Evolutionary conservation across 202 grass and related monocot genomes (phyloP).

Genomic region (Carex arenaria): DNA sequence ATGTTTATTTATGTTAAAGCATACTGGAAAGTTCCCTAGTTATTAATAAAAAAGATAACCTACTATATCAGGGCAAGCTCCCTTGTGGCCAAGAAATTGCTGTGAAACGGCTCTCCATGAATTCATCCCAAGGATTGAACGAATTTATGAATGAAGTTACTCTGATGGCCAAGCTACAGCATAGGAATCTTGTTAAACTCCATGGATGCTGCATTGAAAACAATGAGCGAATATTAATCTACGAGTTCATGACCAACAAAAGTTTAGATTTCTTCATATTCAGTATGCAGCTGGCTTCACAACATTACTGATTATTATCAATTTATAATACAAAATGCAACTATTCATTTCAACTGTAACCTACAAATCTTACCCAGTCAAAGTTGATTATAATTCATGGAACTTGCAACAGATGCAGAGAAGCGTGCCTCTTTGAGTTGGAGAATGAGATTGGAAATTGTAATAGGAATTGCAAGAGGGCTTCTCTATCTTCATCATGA

Average conservation of each 20-base stretch:
- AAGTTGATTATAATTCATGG: neutral
- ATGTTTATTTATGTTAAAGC: slow-evolving; percentile 13
- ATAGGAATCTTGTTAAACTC: slow-evolving; percentile 58
- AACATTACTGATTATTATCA: neutral
- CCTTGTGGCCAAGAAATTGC: slow-evolving; percentile 31
- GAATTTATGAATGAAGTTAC: slow-evolving; percentile 71
- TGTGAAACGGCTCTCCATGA: slow-evolving; percentile 52
- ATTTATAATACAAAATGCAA: neutral
- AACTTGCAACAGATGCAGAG: slow-evolving; percentile 20
- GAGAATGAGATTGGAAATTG: slow-evolving; percentile 44
- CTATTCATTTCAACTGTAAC: neutral
- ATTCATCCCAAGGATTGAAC: slow-evolving; percentile 45
- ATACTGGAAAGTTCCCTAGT: slow-evolving; percentile 4
- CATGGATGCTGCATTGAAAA: slow-evolving; percentile 56
- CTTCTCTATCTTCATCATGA: slow-evolving; percentile 70
- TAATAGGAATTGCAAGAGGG: slow-evolving; percentile 45
- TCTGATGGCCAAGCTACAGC: slow-evolving; percentile 59
- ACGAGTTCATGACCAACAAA: slow-evolving; percentile 66
- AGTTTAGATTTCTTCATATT: slow-evolving; percentile 76
- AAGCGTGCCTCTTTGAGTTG: slow-evolving; percentile 28
- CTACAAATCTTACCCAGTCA: neutral
- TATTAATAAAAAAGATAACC: neutral
- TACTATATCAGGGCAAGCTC: slow-evolving; percentile 31
- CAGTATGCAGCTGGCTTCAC: slow-evolving; percentile 20
- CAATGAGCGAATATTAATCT: slow-evolving; percentile 54